Conservation (phyloP, 2,329 filamentous ascomycete genomes). For the Aspergillus ochraceoroseus region DNA sequence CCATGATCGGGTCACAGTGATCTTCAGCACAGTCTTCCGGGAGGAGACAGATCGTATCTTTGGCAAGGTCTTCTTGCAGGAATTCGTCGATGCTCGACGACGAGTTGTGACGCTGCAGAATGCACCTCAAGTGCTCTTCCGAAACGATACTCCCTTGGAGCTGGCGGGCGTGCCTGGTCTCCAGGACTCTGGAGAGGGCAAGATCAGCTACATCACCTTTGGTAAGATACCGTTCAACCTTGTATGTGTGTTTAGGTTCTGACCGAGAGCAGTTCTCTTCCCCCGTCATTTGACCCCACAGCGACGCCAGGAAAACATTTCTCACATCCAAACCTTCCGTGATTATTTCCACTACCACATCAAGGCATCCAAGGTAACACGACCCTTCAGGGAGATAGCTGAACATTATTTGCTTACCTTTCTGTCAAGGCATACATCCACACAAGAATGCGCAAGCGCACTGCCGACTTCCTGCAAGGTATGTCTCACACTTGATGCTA, state of each 20-base stretch:
- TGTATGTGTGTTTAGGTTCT: slow-evolving; percentile 11
- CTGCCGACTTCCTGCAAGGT: slow-evolving; percentile 97
- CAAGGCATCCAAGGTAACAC: slow-evolving; percentile 81
- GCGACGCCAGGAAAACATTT: slow-evolving; percentile 90
- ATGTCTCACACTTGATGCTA: slow-evolving; percentile 30
- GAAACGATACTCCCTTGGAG: slow-evolving; percentile 89
- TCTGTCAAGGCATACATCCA: slow-evolving; percentile 80
- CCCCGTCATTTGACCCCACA: slow-evolving; percentile 88
- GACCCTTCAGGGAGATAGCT: neutral
- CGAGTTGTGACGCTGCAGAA: slow-evolving; percentile 82
- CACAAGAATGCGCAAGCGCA: slow-evolving; percentile 94
- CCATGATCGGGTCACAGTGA: slow-evolving; percentile 95
- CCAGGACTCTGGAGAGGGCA: slow-evolving; percentile 66
- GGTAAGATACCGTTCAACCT: slow-evolving; percentile 52
- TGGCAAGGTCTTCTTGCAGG: slow-evolving; percentile 96
- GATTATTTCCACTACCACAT: slow-evolving; percentile 99
- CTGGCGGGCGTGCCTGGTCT: slow-evolving; percentile 83
- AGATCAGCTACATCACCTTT: slow-evolving; percentile 97
- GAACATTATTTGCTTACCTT: slow-evolving; percentile 10
- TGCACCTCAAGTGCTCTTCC: slow-evolving; percentile 93
- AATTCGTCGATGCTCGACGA: slow-evolving; percentile 93
- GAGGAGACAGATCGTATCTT: slow-evolving; percentile 98
- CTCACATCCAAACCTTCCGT: slow-evolving; percentile 98
- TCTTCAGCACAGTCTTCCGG: slow-evolving; percentile 96
- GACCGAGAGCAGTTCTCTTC: slow-evolving; percentile 67